A percentile compares a stretch with the other conserved stretches of the same genome.
Conservation (phyloP, 441 rosid species). For the Jatropha multifida region DNA sequence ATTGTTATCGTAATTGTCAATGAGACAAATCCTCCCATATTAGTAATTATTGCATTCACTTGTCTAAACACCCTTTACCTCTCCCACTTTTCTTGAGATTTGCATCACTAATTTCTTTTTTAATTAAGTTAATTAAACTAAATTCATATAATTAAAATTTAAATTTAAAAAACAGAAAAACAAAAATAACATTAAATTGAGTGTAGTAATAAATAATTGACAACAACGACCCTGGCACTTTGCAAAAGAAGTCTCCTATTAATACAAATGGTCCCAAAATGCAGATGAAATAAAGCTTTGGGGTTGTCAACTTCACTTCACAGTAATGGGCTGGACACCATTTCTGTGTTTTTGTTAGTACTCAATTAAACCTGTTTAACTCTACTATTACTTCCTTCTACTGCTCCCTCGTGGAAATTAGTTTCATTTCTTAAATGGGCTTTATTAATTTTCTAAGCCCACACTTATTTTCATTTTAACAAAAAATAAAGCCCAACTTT, state of each 20-base stretch:
- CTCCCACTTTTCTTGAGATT: background rate
- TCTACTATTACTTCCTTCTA: no score
- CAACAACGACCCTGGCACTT: background rate
- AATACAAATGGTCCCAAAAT: conserved; percentile 41
- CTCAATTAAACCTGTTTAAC: background rate
- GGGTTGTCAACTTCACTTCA: conserved; percentile 33
- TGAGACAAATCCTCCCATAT: no score
- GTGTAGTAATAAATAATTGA: background rate
- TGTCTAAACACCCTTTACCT: background rate
- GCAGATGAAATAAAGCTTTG: conserved; percentile 21
- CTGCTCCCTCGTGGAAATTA: background rate
- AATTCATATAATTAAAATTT: no score
- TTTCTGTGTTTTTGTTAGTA: conserved; percentile 14
- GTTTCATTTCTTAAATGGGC: background rate
- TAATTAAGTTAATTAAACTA: no score
- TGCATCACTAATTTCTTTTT: background rate
- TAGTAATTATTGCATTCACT: background rate
- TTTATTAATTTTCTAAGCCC: background rate
- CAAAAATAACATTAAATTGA: no score
- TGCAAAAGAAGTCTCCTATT: background rate
- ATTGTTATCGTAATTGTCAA: no score
- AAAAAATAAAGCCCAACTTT: background rate
- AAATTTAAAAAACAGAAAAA: no score
- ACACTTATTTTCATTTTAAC: background rate
- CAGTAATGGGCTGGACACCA: conserved; percentile 48